Percentiles rank a stretch among this genome's conserved stretches.
Conservation (phyloP, 2,329 filamentous ascomycete genomes). For the Penicillium glabrum region DNA sequence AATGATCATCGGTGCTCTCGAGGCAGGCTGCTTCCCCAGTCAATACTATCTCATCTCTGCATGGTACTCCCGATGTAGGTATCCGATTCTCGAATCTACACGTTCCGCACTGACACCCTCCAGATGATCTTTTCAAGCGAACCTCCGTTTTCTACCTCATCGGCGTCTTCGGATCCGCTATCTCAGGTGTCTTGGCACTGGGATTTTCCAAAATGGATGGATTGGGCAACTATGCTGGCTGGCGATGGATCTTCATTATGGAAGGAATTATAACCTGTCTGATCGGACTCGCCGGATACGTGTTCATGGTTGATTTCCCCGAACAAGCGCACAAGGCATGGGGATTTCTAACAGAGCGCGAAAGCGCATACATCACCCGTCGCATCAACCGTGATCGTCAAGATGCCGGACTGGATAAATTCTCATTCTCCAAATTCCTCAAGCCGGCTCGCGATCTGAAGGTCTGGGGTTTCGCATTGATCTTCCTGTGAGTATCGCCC, state of each 20-base stretch:
- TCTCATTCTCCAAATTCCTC: background rate
- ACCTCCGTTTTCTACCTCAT: conserved; percentile 70
- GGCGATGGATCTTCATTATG: conserved; percentile 13
- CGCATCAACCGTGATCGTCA: conserved; percentile 1
- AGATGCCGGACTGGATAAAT: background rate
- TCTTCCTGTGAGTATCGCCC: background rate
- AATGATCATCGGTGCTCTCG: conserved; percentile 12
- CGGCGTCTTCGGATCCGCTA: conserved; percentile 65
- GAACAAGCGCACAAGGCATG: conserved; percentile 1
- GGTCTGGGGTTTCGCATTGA: conserved; percentile 1
- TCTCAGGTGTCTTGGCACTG: conserved; percentile 68
- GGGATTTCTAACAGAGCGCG: conserved; percentile 1
- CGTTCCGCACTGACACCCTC: background rate
- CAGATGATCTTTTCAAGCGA: conserved; percentile 65
- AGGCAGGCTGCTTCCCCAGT: conserved; percentile 12
- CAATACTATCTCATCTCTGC: conserved; percentile 36
- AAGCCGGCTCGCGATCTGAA: background rate
- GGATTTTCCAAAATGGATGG: conserved; percentile 53
- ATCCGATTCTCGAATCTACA: background rate
- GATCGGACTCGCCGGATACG: background rate
- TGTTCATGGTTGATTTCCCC: background rate
- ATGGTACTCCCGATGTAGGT: conserved; percentile 47
- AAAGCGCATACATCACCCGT: background rate
- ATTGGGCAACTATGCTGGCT: background rate
- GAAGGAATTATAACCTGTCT: background rate